Conservation (phyloP, 2,329 filamentous ascomycete genomes). For the Bisporella sp. region DNA sequence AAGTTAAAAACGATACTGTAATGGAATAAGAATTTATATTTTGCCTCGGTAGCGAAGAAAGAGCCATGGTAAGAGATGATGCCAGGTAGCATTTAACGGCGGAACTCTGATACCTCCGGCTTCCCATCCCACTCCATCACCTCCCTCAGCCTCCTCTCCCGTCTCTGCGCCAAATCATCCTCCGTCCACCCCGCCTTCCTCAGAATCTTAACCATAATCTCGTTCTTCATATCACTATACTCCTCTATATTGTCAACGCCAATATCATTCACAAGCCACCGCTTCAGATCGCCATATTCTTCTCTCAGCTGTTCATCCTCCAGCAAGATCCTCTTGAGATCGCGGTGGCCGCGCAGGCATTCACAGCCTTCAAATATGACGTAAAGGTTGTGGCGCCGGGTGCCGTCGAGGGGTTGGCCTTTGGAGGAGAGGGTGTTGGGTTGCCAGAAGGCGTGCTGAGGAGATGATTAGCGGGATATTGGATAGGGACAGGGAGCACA, state of each 20-base stretch:
- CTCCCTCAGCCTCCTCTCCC: slow-evolving; percentile 6
- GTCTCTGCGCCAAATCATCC: slow-evolving; percentile 7
- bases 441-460: background rate
- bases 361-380: slow-evolving; percentile 28
- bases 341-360: slow-evolving; percentile 31
- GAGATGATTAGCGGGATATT: too few species aligned
- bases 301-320: slow-evolving; percentile 25
- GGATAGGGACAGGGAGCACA: too few species aligned
- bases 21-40: too few species aligned
- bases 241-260: slow-evolving; percentile 7
- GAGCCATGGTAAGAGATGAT: too few species aligned
- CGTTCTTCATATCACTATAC: slow-evolving; percentile 15
- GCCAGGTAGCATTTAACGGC: too few species aligned
- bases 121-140: slow-evolving; percentile 7
- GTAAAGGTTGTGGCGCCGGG: slow-evolving; percentile 14
- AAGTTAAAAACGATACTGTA: too few species aligned
- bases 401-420: too few species aligned
- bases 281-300: slow-evolving; percentile 17
- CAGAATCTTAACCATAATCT: slow-evolving; percentile 16
- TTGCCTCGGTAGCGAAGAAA: too few species aligned
- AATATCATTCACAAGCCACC: slow-evolving; percentile 4
- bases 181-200: slow-evolving; percentile 14
- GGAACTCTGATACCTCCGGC: background rate
- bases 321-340: slow-evolving; percentile 29
- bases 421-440: too few species aligned